phyloP scores from a whole-genome alignment of 768 basidiomycete species.

The Psilocybe subaeruginosa region DNA sequence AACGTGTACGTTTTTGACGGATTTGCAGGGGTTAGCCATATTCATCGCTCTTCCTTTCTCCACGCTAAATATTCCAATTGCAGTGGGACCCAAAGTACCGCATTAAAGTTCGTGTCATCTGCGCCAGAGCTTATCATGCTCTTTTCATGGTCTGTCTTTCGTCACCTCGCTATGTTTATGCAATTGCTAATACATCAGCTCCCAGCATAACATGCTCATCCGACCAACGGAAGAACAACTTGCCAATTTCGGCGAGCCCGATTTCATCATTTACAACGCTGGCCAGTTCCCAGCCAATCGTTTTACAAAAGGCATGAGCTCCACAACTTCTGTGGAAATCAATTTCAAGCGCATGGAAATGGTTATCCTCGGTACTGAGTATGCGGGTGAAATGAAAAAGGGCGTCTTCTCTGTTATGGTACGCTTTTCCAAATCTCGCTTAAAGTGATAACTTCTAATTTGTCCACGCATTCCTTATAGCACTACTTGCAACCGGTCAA shows the following conservation, averaged over 20 bases:
- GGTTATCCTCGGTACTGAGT: constrained; percentile 99
- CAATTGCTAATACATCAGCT: constrained; percentile 13
- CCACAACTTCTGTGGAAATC: constrained; percentile 97
- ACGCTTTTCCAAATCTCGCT: constrained; percentile 1
- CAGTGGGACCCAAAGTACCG: constrained; percentile 99
- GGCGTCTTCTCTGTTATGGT: constrained; percentile 99
- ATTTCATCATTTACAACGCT: constrained; percentile 99
- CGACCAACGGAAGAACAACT: constrained; percentile 96
- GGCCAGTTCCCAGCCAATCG: constrained; percentile 99
- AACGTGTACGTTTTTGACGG: constrained; percentile 99
- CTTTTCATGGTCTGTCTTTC: constrained; percentile 86
- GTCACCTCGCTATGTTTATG: constrained; percentile 20
- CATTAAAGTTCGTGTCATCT: constrained; percentile 99
- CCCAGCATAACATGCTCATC: constrained; percentile 98
- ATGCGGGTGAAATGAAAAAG: constrained; percentile 99
- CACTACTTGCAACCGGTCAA: constrained; percentile 99
- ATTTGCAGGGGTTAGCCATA: constrained; percentile 73
- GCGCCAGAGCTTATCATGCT: constrained; percentile 97
- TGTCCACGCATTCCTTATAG: constrained; percentile 34
- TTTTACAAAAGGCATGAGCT: constrained; percentile 99
- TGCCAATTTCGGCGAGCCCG: constrained; percentile 92
- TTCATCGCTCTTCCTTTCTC: constrained; percentile 8
- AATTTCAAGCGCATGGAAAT: constrained; percentile 99
- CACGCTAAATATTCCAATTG: constrained; percentile 11
- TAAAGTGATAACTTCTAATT: constrained; percentile 14